Conservation (phyloP, 768 basidiomycete species). For the Krasilnikovozyma curviuscula region DNA sequence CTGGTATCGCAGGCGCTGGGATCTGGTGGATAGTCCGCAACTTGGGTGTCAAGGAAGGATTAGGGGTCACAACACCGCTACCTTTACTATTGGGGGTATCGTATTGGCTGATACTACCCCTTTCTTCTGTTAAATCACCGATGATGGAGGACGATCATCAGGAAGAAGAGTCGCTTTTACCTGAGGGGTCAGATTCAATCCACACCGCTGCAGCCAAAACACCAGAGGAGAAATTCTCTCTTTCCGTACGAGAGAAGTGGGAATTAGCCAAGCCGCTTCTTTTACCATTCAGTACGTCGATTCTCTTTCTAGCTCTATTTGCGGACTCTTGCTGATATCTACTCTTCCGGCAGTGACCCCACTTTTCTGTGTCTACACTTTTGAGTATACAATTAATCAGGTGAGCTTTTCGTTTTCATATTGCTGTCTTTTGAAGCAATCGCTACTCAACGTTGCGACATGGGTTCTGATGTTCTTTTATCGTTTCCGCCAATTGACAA, state of each 20-base stretch:
- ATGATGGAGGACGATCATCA: conserved; percentile 32
- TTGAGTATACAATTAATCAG: conserved; percentile 84
- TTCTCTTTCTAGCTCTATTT: no score
- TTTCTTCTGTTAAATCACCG: not conserved
- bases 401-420: conserved; percentile 23
- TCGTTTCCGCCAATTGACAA: not conserved
- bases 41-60: conserved; percentile 61
- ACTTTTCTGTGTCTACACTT: conserved; percentile 43
- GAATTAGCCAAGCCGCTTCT: conserved; percentile 59
- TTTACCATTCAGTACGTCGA: conserved; percentile 17
- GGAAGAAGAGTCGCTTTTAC: conserved; percentile 30
- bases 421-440: not conserved
- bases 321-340: no score
- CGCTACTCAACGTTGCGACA: not conserved
- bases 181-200: not conserved
- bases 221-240: conserved; percentile 26
- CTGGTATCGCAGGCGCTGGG: conserved; percentile 77
- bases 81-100: conserved; percentile 3
- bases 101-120: not conserved
- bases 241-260: conserved; percentile 62
- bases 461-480: not conserved
- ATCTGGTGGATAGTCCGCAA: conserved; percentile 86
- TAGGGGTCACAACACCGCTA: conserved; percentile 37
- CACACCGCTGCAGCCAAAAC: not conserved
- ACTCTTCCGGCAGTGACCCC: conserved; percentile 50